Conservation (phyloP, 306 rosid genomes). For the Oemleria cerasiformis region DNA sequence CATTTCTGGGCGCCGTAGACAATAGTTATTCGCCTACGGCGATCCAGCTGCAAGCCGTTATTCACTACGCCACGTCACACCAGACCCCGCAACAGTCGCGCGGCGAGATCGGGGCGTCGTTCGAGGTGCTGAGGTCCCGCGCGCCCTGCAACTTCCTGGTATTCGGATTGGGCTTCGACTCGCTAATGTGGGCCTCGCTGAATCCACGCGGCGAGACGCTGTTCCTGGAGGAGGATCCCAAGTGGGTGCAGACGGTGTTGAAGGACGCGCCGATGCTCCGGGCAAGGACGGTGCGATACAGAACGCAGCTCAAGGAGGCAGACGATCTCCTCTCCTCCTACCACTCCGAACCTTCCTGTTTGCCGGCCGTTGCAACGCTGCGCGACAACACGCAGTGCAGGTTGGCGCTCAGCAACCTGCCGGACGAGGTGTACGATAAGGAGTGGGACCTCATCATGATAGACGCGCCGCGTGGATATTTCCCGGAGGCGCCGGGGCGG, state of each 20-base stretch:
- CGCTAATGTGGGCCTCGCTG: slow-evolving; percentile 89
- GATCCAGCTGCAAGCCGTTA: slow-evolving; percentile 54
- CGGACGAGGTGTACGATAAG: slow-evolving; percentile 59
- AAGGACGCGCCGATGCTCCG: slow-evolving; percentile 55
- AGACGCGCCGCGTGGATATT: slow-evolving; percentile 85
- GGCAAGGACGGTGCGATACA: slow-evolving; percentile 63
- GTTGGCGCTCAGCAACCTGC: slow-evolving; percentile 69
- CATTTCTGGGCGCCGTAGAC: background rate
- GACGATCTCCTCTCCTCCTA: slow-evolving; percentile 40
- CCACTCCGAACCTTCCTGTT: slow-evolving; percentile 41
- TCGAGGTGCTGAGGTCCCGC: slow-evolving; percentile 51
- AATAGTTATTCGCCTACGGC: slow-evolving; percentile 23
- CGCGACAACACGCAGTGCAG: slow-evolving; percentile 52
- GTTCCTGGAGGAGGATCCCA: slow-evolving; percentile 88
- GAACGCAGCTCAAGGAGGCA: slow-evolving; percentile 67
- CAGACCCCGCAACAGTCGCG: slow-evolving; percentile 69
- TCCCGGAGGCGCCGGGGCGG: slow-evolving; percentile 78
- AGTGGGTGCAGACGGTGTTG: slow-evolving; percentile 74
- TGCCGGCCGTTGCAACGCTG: slow-evolving; percentile 41
- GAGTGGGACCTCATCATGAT: slow-evolving; percentile 96
- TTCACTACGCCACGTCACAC: slow-evolving; percentile 86
- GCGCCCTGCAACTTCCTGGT: slow-evolving; percentile 72
- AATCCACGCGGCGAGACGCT: slow-evolving; percentile 75
- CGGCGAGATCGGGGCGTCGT: slow-evolving; percentile 58
- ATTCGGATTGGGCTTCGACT: slow-evolving; percentile 87